Conservation (phyloP, 2,329 filamentous ascomycete species). For the Aaosphaeria pasadenensis region DNA sequence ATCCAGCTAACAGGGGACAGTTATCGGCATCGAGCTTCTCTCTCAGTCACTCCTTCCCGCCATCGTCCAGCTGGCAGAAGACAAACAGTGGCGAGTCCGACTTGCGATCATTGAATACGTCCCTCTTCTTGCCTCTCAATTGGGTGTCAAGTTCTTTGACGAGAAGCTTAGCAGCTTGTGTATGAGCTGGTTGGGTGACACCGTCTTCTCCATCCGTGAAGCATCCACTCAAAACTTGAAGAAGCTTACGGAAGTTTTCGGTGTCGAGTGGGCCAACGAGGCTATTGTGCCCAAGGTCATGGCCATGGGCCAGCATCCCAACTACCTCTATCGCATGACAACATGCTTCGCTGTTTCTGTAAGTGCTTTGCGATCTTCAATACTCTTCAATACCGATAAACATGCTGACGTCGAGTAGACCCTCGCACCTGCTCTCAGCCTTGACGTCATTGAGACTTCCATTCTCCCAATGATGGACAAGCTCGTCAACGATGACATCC, state of each 20-base stretch:
- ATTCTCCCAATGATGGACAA: conserved; percentile 96
- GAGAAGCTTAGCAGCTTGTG: conserved; percentile 93
- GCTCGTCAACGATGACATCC: conserved; percentile 90
- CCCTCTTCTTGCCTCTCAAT: conserved; percentile 87
- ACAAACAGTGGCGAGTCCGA: conserved; percentile 98
- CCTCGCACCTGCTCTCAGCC: conserved; percentile 84
- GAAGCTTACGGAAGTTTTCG: conserved; percentile 98
- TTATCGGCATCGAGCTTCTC: conserved; percentile 95
- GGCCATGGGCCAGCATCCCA: conserved; percentile 96
- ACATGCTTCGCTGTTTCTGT: conserved; percentile 99
- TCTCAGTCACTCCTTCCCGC: conserved; percentile 95
- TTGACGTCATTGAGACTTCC: conserved; percentile 88
- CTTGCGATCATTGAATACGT: conserved; percentile 99
- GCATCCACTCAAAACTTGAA: conserved; percentile 96
- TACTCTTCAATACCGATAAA: background rate
- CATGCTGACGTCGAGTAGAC: conserved; percentile 59
- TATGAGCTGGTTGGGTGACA: conserved; percentile 98
- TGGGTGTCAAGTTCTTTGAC: conserved; percentile 97
- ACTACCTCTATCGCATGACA: conserved; percentile 99
- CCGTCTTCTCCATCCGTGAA: conserved; percentile 97
- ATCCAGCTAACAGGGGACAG: conserved; percentile 44
- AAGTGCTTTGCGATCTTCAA: conserved; percentile 44
- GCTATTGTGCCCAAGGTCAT: conserved; percentile 98
- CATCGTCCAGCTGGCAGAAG: conserved; percentile 94
- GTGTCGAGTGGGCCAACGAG: conserved; percentile 94